These are phyloP conservation scores for Emericellopsis atlantica DNA, from an alignment of 2,329 filamentous ascomycete species.

Conservation along the genomic window DNA sequence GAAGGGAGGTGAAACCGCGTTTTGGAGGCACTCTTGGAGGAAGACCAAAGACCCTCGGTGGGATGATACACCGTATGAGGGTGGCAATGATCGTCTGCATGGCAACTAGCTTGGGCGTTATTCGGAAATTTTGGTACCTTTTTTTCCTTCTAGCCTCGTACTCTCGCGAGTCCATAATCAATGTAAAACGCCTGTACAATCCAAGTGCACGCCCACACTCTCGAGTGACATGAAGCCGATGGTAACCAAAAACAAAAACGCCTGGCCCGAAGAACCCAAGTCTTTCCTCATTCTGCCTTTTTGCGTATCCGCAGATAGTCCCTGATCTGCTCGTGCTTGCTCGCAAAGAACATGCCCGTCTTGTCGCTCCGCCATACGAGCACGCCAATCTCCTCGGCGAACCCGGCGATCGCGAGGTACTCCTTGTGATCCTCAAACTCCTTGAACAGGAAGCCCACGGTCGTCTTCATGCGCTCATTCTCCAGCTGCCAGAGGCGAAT, in stretches of 20 bases:
- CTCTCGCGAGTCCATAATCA: too few species aligned
- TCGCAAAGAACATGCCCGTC: conserved; percentile 82
- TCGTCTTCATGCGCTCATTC: conserved; percentile 83
- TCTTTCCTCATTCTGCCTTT: conserved; percentile 18
- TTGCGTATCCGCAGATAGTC: conserved; percentile 63
- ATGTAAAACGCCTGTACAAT: too few species aligned
- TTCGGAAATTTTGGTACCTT: too few species aligned
- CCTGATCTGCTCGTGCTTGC: conserved; percentile 76
- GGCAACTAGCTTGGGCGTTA: too few species aligned
- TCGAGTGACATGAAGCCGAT: conserved; percentile 5
- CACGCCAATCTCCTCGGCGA: conserved; percentile 85
- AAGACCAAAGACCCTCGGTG: too few species aligned
- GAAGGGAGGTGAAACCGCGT: too few species aligned
- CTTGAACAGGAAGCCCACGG: conserved; percentile 74
- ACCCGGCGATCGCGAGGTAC: conserved; percentile 58
- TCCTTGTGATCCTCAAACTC: conserved; percentile 67
- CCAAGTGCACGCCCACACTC: conserved; percentile 7
- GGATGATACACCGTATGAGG: too few species aligned
- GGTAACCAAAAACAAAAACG: too few species aligned
- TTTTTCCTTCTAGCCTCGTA: too few species aligned
- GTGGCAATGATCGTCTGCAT: too few species aligned
- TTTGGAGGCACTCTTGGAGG: too few species aligned
- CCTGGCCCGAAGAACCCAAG: too few species aligned
- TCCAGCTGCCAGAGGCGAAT: conserved; percentile 97
- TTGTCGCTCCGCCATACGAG: conserved; percentile 74